Percentiles rank a stretch among this genome's conserved stretches.
Evolutionary conservation across 331 rosid species (phyloP).

Genomic region (Saraca asoca): DNA sequence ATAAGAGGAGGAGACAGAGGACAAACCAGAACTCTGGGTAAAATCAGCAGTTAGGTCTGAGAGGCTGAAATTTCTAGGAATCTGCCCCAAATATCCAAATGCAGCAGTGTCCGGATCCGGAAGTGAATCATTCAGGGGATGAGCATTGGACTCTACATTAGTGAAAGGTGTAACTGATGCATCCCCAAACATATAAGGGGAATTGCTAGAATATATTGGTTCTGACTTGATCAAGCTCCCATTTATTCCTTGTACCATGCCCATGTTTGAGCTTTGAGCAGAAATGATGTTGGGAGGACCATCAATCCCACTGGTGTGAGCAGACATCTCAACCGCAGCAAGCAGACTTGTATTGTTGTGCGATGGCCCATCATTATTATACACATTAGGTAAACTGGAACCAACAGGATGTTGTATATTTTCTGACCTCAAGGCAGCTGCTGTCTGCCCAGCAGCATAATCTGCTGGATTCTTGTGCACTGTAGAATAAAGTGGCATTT

Average conservation of each 20-base stretch:
- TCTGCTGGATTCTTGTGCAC: conserved; percentile 67
- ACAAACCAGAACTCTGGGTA: conserved; percentile 80
- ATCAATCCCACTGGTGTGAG: conserved; percentile 63
- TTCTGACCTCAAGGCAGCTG: conserved; percentile 60
- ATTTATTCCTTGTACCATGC: conserved; percentile 73
- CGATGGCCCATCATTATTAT: conserved; percentile 66
- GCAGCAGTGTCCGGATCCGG: conserved; percentile 60
- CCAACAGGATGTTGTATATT: conserved; percentile 59
- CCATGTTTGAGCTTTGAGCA: conserved; percentile 60
- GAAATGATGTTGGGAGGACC: conserved; percentile 56
- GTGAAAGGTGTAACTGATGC: conserved; percentile 63
- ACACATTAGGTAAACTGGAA: conserved; percentile 58
- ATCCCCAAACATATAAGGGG: conserved; percentile 71
- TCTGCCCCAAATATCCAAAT: conserved; percentile 70
- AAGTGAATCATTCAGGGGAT: conserved; percentile 56
- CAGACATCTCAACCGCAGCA: conserved; percentile 55
- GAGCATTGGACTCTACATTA: conserved; percentile 56
- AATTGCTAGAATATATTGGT: conserved; percentile 68
- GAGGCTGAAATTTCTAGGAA: conserved; percentile 81
- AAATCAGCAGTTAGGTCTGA: conserved; percentile 80
- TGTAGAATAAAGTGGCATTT: conserved; percentile 38
- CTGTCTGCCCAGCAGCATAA: conserved; percentile 55
- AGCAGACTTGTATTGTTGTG: conserved; percentile 64
- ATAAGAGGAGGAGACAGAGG: conserved; percentile 10
- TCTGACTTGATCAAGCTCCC: conserved; percentile 77